A percentile compares a stretch with the other conserved stretches of the same genome.
Conservation (phyloP, 1,284 basidiomycete genomes). For the Ceraceosorus bombacis region DNA sequence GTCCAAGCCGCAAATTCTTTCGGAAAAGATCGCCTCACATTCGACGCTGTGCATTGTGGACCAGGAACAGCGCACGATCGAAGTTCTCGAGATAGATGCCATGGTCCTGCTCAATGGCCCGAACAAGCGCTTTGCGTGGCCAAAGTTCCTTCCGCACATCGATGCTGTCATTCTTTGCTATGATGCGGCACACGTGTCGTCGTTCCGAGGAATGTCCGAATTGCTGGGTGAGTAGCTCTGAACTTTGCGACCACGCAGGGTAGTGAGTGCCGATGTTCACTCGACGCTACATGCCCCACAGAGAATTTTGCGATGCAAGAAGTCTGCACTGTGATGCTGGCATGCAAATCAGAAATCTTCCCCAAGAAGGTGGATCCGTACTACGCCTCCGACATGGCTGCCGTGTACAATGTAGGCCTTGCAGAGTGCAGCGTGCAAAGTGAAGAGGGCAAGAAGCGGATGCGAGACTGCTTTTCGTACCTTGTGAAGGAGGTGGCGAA, state of each 20-base stretch:
- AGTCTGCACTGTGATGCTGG: conserved; percentile 42
- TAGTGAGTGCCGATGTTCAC: too few relatives aligned
- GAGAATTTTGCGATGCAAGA: conserved; percentile 34
- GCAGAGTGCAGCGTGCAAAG: conserved; percentile 40
- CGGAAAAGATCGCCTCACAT: conserved; percentile 38
- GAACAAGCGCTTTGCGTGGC: conserved; percentile 40
- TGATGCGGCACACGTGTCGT: conserved; percentile 34
- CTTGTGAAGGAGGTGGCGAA: conserved; percentile 44
- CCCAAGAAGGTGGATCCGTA: conserved; percentile 42
- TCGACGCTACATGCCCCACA: too few relatives aligned
- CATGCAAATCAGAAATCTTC: conserved; percentile 41
- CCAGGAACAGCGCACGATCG: conserved; percentile 38
- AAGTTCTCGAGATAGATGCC: conserved; percentile 42
- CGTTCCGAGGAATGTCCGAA: conserved; percentile 42
- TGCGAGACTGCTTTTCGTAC: conserved; percentile 43
- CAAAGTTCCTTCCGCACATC: conserved; percentile 35
- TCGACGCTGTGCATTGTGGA: conserved; percentile 42
- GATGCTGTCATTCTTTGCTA: conserved; percentile 44
- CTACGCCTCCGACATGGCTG: conserved; percentile 43
- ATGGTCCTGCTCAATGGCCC: conserved; percentile 35
- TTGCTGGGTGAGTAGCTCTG: conserved; percentile 15
- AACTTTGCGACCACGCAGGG: too few relatives aligned
- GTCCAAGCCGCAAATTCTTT: conserved; percentile 34
- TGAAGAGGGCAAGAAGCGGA: conserved; percentile 44
- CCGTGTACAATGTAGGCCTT: conserved; percentile 40